phyloP scores from a whole-genome alignment of 2,329 filamentous ascomycete species.

The Xylariaceae sp. region DNA sequence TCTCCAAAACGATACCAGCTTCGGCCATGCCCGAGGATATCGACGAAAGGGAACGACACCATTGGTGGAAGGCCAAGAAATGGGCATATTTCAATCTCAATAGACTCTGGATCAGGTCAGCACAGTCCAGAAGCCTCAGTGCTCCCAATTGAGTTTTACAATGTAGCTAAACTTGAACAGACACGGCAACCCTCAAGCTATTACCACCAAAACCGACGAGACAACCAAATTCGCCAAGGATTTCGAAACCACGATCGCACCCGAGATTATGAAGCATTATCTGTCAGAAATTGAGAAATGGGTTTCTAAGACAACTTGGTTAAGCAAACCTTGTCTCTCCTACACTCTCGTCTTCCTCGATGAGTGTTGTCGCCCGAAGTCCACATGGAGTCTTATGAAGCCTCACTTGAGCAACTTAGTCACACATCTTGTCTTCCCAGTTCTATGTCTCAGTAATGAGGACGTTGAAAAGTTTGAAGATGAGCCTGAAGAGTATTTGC shows the following conservation, averaged over 20 bases:
- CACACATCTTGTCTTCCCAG: constrained; percentile 93
- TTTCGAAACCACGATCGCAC: constrained; percentile 90
- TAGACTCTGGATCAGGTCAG: constrained; percentile 85
- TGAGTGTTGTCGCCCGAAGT: constrained; percentile 95
- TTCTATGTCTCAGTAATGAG: constrained; percentile 89
- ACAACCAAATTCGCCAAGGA: constrained; percentile 84
- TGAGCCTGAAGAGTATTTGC: constrained; percentile 94
- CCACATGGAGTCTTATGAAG: constrained; percentile 94
- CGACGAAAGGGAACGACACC: constrained; percentile 87
- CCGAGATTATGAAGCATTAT: constrained; percentile 95
- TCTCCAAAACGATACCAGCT: constrained; percentile 82
- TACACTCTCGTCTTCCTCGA: constrained; percentile 95
- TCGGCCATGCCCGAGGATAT: constrained; percentile 78
- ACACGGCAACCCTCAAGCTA: constrained; percentile 83
- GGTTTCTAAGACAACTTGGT: constrained; percentile 92
- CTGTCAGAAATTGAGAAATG: constrained; percentile 95
- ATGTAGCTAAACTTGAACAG: constrained; percentile 52
- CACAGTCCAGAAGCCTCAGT: not conserved
- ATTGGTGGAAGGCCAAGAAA: constrained; percentile 99
- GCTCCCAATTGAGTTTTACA: constrained; percentile 8
- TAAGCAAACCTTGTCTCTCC: constrained; percentile 91
- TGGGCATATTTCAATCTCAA: constrained; percentile 99
- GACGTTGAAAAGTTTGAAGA: constrained; percentile 93
- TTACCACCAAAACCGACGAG: constrained; percentile 78
- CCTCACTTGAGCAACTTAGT: constrained; percentile 92